Base-by-base conservation (phyloP, 2,329 filamentous ascomycete genomes). In the Aspergillus quadrilineatus region DNA sequence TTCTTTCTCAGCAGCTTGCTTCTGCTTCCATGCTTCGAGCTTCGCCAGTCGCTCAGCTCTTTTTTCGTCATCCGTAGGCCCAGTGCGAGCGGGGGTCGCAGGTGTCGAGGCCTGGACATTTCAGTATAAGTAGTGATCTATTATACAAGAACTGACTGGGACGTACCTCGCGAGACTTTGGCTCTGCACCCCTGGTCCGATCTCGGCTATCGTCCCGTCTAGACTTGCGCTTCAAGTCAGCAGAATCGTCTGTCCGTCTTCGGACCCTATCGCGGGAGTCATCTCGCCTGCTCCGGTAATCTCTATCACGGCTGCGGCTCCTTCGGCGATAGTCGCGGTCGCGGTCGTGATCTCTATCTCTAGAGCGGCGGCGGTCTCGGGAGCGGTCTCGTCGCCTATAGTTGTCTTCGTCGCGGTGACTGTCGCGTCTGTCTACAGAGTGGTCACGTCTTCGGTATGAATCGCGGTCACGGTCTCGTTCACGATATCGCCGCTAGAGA, bases 21-120 rank as follows among this genome's bases (percentile, higher is more conserved):
- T 93, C 74, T 91, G 89, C 76, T 96, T 96, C 92, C 92, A 96
- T 56, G 90, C 89, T 71, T 93, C 90, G 29, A 96, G 77, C 70
- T 90, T 92, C 29, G 90, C 90, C 43, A 92, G 80, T 60, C 89
- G 82, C 72, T 93, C 89, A 49, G 88, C 89, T 72, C 92, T 90
- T 69, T 89, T 91, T 49, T 91, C 86, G 59, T 85, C 84, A 66
- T 91, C 89, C 30, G 84, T 80, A 66, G 85, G 85, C 44, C 78
- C 75, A 52, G 80, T 70, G 54, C 80, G 61, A 12, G 65, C 60
- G 22, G 73, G 71, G 7, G 75, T 74, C 41, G 80, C 72, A 44
- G 79, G 73, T 68, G 86, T 87, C 52, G 80, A 78, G 60, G 75
- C 68, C 84, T 89, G 15, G 1, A 36, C 3, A 36, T 22, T 17